Evolutionary conservation across 2,329 filamentous ascomycete species (phyloP).

Genomic region (Fusarium verrucosum): DNA sequence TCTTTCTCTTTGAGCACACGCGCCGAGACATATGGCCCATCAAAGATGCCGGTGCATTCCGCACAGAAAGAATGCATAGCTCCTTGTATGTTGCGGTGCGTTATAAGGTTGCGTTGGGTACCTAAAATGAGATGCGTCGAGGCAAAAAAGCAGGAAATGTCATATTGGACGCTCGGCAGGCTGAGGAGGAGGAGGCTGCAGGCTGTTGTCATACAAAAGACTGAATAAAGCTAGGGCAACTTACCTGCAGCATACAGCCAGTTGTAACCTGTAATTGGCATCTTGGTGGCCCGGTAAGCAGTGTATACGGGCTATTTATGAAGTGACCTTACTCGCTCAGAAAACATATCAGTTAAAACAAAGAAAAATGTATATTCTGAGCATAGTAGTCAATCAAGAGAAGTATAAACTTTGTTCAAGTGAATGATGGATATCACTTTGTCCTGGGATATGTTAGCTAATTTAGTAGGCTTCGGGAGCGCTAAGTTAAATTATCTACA

Average conservation of each 20-base stretch:
- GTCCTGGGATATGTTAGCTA: neutral
- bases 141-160: neutral
- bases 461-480: slow-evolving; percentile 1
- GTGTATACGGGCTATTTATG: no score
- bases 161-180: neutral
- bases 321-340: neutral
- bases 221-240: no score
- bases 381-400: no score
- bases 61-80: neutral
- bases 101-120: neutral
- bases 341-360: neutral
- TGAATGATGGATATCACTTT: no score
- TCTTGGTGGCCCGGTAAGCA: neutral
- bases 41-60: slow-evolving; percentile 20
- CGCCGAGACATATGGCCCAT: slow-evolving; percentile 15
- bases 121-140: neutral
- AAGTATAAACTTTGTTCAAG: no score
- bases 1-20: neutral
- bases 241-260: no score
- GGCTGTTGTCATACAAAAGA: no score
- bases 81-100: neutral
- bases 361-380: no score
- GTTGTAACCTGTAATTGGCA: neutral
- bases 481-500: neutral
- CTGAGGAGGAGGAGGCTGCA: neutral